phyloP scores from a whole-genome alignment of 441 rosid genomes.

The Manihot esculenta region DNA sequence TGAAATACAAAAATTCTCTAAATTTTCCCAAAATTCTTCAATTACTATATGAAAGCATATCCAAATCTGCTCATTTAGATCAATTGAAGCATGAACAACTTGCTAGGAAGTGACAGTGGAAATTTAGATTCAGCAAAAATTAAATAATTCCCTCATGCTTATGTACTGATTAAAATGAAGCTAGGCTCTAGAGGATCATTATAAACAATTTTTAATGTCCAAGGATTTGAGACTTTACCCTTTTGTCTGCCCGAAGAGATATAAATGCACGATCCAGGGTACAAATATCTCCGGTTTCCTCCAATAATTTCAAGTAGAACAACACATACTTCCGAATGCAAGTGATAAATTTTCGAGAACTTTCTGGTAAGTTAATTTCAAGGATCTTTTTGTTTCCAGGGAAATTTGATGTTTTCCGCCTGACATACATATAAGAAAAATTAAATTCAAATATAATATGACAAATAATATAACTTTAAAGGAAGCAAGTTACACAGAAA shows the following conservation, averaged over 20 bases:
- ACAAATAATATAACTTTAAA: neutral
- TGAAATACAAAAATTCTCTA: no score
- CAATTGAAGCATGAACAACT: constrained; percentile 6
- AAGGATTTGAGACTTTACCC: constrained; percentile 54
- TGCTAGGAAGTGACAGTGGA: neutral
- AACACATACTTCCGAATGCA: constrained; percentile 87
- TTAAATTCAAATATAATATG: neutral
- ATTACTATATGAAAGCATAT: neutral
- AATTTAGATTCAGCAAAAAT: neutral
- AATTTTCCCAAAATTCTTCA: no score
- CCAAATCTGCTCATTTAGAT: neutral
- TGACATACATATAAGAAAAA: constrained; percentile 31
- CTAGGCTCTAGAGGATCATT: constrained; percentile 7
- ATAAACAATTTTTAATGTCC: constrained; percentile 14
- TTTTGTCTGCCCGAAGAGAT: constrained; percentile 83
- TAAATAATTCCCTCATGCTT: constrained; percentile 5
- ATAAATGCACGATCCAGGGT: constrained; percentile 89
- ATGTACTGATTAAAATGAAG: constrained; percentile 14
- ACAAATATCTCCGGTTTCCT: constrained; percentile 81
- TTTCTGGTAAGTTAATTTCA: constrained; percentile 94
- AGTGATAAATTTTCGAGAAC: constrained; percentile 96
- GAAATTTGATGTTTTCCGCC: constrained; percentile 83
- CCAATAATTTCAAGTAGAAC: constrained; percentile 87
- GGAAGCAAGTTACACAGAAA: neutral
- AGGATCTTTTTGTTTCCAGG: constrained; percentile 85